Base-by-base conservation (phyloP, 768 basidiomycete species). In the Paxillus involutus region DNA sequence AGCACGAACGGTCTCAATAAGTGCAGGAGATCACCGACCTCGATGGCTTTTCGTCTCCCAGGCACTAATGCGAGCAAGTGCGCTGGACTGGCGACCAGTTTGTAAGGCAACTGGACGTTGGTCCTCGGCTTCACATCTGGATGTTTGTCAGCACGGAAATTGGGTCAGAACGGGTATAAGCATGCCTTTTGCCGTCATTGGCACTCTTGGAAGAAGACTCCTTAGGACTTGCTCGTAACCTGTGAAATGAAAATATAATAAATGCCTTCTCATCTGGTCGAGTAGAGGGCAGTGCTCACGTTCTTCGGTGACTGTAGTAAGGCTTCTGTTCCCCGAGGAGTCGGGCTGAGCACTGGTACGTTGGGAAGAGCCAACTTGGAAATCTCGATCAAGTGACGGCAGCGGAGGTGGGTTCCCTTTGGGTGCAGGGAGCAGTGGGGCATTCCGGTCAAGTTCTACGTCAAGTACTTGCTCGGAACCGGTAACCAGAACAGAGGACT, bases 401-500 rank as follows among this genome's bases (percentile, higher is more conserved):
- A 72, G 47, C 3, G 61, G 49, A 37, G 59, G 61, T 26, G 63
- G 52, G 44, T 51, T 57, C 29, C 64, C 56, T 32, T 58, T 58
- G 0, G 60, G 57, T 17, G 61, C 59, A 4, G 73, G 69, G n/a
- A 74, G 68, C 3, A 81, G 61, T 45, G 71, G 68, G 2, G 70
- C 75, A 39, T 71, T 68, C 14, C 76, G 73, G 51, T 79, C 75
- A 11, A 81, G 72, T 50, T 80, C 79, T 17, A 80, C 66, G 52
- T 81, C 80, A 39, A 81, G 62, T 12, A 81, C 63, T 53, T 82
- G 81, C 55, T 81, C 76, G 30, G 77, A 80, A 7, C 80, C 81
- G 0, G 73, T 57, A 12, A 68, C 73, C 12, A 80, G 69, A 32
- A 59, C 59, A 14, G 53, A 56, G 14, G 68, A 60, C 30, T 68